Base-by-base conservation (phyloP, 495 filamentous ascomycete species). In the Penicillium maclennaniae region DNA sequence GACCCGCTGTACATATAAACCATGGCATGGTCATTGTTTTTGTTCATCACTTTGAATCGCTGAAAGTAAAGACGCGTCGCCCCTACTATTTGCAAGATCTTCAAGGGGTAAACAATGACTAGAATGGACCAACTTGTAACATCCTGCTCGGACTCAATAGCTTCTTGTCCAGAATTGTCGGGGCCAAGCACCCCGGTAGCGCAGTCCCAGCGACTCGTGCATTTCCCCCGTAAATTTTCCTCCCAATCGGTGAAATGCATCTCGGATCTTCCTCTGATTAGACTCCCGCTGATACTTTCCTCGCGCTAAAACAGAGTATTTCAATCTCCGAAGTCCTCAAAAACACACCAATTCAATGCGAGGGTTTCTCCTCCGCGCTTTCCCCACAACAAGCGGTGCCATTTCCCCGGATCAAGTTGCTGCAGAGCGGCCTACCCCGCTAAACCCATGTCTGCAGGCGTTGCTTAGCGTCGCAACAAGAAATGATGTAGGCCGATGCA, bases 191-290 rank as follows among this genome's bases (percentile, higher is more conserved):
- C 8, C 27, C 8, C 1, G 31, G 31, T 10, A 40, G 38, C n/a
- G 38, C 38, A 40, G 38, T 40, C 16, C 38, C 16, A 40, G n/a
- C 38, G 16, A 40, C 51, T 25, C 19, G 21, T 23, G 10, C 40
- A 53, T 58, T 56, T 61, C 23, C 52, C 49, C 61, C 58, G 52
- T 49, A 51, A 51, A 56, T 64, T 73, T 63, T 65, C 69, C 69
- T 61, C 55, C 65, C 65, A 70, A 68, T 68, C 70, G 63, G 69
- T 50, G 52, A 55, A 65, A 53, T 62, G 7, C 37, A 20, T 14
- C 49, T 19, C 45, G 23, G 10, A 27, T 23, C 45, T 39, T 43
- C 41, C 23, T 23, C 23, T 5, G 2, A 23, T 23, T 5, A 23
- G 23, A 23, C 23, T 23, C 23, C 23, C 5, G 23, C 23, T 23